These are phyloP conservation scores for Rhizoctonia solani DNA, from an alignment of 1,284 basidiomycete species.

Conservation along the genomic window DNA sequence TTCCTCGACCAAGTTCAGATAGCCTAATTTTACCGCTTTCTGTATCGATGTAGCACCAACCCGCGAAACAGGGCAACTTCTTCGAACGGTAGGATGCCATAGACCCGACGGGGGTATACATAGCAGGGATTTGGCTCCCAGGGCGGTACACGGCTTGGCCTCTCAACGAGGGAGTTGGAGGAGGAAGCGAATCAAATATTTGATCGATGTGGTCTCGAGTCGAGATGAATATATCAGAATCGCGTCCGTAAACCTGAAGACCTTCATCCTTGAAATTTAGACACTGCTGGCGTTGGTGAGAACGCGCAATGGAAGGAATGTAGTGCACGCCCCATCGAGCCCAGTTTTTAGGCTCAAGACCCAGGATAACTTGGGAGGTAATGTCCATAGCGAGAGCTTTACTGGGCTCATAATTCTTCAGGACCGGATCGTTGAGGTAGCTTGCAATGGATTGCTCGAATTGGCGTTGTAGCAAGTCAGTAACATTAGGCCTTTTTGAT, in stretches of 20 bases:
- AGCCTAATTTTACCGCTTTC: constrained; percentile 27
- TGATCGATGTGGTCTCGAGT: constrained; percentile 38
- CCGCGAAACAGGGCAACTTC: constrained; percentile 38
- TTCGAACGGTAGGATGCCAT: constrained; percentile 38
- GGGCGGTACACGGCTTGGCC: constrained; percentile 15
- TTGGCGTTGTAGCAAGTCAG: not conserved
- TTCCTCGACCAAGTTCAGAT: constrained; percentile 33
- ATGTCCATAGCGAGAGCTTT: constrained; percentile 38
- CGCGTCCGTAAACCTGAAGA: constrained; percentile 37
- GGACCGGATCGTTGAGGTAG: not conserved
- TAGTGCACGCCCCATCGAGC: constrained; percentile 39
- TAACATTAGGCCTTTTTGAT: not conserved
- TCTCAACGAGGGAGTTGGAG: constrained; percentile 37
- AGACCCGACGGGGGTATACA: constrained; percentile 7
- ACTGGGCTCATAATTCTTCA: constrained; percentile 18
- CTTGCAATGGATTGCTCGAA: not conserved
- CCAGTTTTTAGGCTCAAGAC: constrained; percentile 31
- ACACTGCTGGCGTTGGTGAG: constrained; percentile 40
- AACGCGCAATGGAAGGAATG: constrained; percentile 38
- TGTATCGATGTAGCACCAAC: constrained; percentile 34
- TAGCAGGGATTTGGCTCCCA: not conserved
- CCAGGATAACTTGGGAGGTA: constrained; percentile 37
- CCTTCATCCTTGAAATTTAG: constrained; percentile 40
- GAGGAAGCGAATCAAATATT: constrained; percentile 39
- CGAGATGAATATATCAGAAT: constrained; percentile 36